Percentiles rank a stretch among this genome's conserved stretches.
Evolutionary conservation across 306 rosid species (phyloP).

Genomic region (Carpinus fangiana): DNA sequence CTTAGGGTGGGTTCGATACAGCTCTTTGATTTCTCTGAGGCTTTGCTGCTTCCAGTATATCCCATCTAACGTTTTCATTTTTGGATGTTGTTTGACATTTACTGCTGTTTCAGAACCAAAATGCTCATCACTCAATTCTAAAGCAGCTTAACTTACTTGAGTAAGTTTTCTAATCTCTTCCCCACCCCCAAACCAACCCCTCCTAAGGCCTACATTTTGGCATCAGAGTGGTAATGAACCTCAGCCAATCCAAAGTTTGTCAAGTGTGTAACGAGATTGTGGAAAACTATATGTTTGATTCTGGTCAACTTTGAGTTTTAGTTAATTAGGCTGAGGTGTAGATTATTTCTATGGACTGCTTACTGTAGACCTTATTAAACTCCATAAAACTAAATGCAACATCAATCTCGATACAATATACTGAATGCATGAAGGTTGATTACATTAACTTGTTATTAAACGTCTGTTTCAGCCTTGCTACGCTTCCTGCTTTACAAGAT

Average conservation of each 20-base stretch:
- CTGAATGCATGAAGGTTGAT: constrained; percentile 9
- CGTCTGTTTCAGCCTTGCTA: constrained; percentile 57
- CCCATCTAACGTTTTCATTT: constrained; percentile 24
- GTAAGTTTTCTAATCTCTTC: constrained; percentile 40
- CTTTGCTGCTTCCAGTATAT: constrained; percentile 22
- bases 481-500: constrained; percentile 72
- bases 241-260: constrained; percentile 19
- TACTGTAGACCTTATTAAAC: neutral
- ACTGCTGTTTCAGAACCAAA: constrained; percentile 68
- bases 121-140: constrained; percentile 83
- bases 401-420: constrained; percentile 11
- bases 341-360: neutral
- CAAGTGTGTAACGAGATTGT: constrained; percentile 1
- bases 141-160: constrained; percentile 74
- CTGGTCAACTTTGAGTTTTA: constrained; percentile 4
- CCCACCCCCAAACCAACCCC: neutral
- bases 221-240: constrained; percentile 2
- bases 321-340: constrained; percentile 12
- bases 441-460: constrained; percentile 21
- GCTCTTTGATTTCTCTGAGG: constrained; percentile 23
- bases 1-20: constrained; percentile 67
- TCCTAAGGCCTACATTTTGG: constrained; percentile 12
- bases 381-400: constrained; percentile 8
- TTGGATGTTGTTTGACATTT: constrained; percentile 27
- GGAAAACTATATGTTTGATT: constrained; percentile 13